These are phyloP conservation scores for Infundibulicybe gibba DNA, from an alignment of 768 basidiomycete genomes.

Conservation along the genomic window DNA sequence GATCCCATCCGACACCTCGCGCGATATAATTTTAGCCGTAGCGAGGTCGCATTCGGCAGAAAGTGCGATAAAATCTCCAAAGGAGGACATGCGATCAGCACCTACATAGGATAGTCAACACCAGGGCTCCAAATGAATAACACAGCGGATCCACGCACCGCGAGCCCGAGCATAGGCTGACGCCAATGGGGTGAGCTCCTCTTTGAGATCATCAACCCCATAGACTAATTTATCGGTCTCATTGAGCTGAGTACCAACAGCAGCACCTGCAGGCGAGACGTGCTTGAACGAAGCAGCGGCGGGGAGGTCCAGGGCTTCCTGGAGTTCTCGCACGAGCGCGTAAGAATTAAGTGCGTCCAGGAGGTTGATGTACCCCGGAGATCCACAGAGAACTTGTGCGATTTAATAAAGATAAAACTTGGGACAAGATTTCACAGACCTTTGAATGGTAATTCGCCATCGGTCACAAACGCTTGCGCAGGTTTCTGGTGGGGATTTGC, in stretches of 20 bases:
- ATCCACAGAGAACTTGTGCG: conserved; percentile 78
- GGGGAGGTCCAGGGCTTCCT: conserved; percentile 81
- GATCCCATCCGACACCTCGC: conserved; percentile 98
- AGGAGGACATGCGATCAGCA: conserved; percentile 99
- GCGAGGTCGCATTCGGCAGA: conserved; percentile 91
- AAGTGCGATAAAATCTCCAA: conserved; percentile 97
- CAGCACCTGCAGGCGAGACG: conserved; percentile 96
- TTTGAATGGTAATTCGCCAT: conserved; percentile 91
- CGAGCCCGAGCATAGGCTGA: conserved; percentile 94
- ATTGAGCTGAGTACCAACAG: conserved; percentile 81
- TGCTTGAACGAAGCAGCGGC: conserved; percentile 99
- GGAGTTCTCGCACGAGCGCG: conserved; percentile 91
- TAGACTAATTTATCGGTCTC: conserved; percentile 91
- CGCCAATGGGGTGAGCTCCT: conserved; percentile 83
- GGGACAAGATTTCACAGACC: conserved; percentile 37
- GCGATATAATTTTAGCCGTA: conserved; percentile 95
- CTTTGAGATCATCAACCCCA: conserved; percentile 93
- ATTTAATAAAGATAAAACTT: conserved; percentile 1
- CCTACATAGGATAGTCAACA: conserved; percentile 37
- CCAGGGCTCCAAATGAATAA: not conserved
- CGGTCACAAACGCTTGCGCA: conserved; percentile 90
- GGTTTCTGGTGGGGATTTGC: conserved; percentile 99
- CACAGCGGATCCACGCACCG: conserved; percentile 40
- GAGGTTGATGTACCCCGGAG: conserved; percentile 98
- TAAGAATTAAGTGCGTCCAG: conserved; percentile 97